Evolutionary conservation across 108 stramenopile species (phyloP), one percentile per base, ranked within the genome.

Genomic region (Aurantiochytrium sp.): DNA sequence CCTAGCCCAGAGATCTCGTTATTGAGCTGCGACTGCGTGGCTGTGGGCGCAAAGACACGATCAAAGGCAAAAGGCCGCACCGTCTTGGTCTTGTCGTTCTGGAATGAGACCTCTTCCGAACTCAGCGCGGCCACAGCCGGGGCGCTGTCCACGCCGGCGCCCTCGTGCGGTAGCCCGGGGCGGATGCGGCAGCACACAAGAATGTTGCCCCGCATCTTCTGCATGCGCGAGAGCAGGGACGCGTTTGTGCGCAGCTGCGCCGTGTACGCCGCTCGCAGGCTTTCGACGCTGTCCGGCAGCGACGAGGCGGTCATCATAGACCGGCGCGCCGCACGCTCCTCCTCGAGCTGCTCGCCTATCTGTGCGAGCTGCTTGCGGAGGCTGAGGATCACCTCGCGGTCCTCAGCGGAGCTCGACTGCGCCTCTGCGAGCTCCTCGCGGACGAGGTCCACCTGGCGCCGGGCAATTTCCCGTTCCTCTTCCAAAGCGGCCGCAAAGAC

Each of bases 21-120:
- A 24, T 48, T 48, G 39, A 81, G 42, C 30, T 81, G 42, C 39
- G 73, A 1, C 32, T 81, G 73, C 45, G 89, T 88, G 52, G 95
- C 92, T 87, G 96, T 95, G 0, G 93, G 94, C 54, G 95, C 97
- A 94, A 98, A 99, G 27, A 99, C 98, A 89, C 96, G 95, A 81
- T 98, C 98, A 86, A 96, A 98, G 1, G 92, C 95, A 88, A 94
- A 98, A 24, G 73, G 73, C 27, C 73, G 73, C 45, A 41, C 39
- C 1, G 73, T 81, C 39, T 81, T 81, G 8, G 94, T 94, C 92
- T 89, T 91, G 32, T 89, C 89, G 36, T 85, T 88, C 8, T 19
- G 37, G 19, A 4, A 69, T 10, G 32, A 68, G 4, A 30, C 36
- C 69, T 68, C 68, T 31, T 68, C 65, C n/a, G 59, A 87, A 24